A percentile compares a stretch with the other conserved stretches of the same genome.
Conservation (phyloP, 2,329 filamentous ascomycete genomes). For the Raffaelea ambrosiae region DNA sequence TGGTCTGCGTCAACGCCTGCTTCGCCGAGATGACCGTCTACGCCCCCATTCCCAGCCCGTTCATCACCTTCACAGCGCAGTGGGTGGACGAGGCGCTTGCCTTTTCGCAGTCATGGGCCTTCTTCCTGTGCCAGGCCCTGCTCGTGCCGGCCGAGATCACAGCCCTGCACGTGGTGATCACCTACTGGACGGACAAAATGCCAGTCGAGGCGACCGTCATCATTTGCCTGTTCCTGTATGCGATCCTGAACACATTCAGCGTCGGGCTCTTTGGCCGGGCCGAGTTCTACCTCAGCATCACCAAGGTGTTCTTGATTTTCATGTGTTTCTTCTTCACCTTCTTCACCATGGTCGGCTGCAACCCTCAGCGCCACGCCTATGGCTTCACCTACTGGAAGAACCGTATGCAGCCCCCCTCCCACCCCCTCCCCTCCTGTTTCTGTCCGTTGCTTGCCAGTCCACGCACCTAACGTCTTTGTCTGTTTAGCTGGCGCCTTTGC, state of each 20-base stretch:
- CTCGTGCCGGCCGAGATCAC: constrained; percentile 39
- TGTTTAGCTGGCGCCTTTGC: constrained; percentile 18
- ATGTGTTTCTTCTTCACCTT: constrained; percentile 42
- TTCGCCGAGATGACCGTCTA: constrained; percentile 73
- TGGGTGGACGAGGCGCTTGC: constrained; percentile 33
- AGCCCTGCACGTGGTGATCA: constrained; percentile 46
- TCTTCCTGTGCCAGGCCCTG: constrained; percentile 39
- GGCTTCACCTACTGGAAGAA: constrained; percentile 14
- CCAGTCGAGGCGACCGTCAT: constrained; percentile 25
- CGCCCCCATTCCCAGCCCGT: constrained; percentile 66
- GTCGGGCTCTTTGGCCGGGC: constrained; percentile 9
- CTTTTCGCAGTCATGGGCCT: constrained; percentile 40
- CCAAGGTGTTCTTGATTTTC: constrained; percentile 40
- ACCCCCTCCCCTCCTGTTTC: background rate
- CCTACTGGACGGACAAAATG: constrained; percentile 40
- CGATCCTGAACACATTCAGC: background rate
- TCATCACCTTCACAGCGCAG: constrained; percentile 55
- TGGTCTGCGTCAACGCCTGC: constrained; percentile 43
- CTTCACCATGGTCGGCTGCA: constrained; percentile 32
- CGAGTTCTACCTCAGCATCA: constrained; percentile 9
- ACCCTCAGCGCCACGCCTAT: background rate
- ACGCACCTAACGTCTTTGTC: constrained; percentile 24
- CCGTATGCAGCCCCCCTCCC: constrained; percentile 22
- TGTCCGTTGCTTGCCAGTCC: too few species aligned
- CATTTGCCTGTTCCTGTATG: constrained; percentile 1